Percentiles rank a stretch among this genome's conserved stretches.
Conservation (phyloP, 2,329 filamentous ascomycete species). For the Dactylonectria estremocensis region DNA sequence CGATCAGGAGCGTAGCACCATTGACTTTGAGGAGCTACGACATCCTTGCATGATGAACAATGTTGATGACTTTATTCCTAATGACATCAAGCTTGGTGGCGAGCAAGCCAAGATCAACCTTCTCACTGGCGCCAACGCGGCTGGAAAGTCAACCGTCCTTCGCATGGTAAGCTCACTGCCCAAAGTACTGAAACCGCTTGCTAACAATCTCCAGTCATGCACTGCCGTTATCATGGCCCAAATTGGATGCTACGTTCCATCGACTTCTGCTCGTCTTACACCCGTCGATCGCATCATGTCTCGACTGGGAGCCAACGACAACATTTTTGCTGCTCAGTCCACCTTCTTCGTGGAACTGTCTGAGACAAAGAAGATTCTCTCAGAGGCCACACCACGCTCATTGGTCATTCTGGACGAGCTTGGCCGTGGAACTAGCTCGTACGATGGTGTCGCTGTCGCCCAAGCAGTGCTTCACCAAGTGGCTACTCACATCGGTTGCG, state of each 20-base stretch:
- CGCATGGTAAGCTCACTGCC: slow-evolving; percentile 79
- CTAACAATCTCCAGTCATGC: slow-evolving; percentile 77
- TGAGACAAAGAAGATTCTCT: slow-evolving; percentile 97
- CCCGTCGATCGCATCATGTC: slow-evolving; percentile 99
- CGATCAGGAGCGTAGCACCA: slow-evolving; percentile 84
- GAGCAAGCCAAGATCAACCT: slow-evolving; percentile 86
- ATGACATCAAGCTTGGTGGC: slow-evolving; percentile 91
- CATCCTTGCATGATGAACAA: slow-evolving; percentile 95
- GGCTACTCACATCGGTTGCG: slow-evolving; percentile 90
- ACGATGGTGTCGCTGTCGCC: slow-evolving; percentile 96
- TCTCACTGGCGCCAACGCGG: slow-evolving; percentile 95
- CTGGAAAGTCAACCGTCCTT: slow-evolving; percentile 95
- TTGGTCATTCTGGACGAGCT: slow-evolving; percentile 98
- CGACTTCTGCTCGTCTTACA: slow-evolving; percentile 84
- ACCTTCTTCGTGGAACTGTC: slow-evolving; percentile 99
- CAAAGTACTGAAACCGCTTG: background rate
- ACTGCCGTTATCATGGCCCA: slow-evolving; percentile 98
- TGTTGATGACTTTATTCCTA: slow-evolving; percentile 95
- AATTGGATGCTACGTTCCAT: slow-evolving; percentile 93
- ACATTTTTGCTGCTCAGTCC: slow-evolving; percentile 97
- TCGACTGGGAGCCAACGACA: slow-evolving; percentile 96
- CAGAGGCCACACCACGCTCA: slow-evolving; percentile 92
- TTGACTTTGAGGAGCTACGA: slow-evolving; percentile 94
- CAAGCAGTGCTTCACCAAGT: slow-evolving; percentile 98
- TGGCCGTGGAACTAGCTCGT: slow-evolving; percentile 93